phyloP scores from a whole-genome alignment of 2,329 filamentous ascomycete genomes.

The Colletotrichum echinochloae region DNA sequence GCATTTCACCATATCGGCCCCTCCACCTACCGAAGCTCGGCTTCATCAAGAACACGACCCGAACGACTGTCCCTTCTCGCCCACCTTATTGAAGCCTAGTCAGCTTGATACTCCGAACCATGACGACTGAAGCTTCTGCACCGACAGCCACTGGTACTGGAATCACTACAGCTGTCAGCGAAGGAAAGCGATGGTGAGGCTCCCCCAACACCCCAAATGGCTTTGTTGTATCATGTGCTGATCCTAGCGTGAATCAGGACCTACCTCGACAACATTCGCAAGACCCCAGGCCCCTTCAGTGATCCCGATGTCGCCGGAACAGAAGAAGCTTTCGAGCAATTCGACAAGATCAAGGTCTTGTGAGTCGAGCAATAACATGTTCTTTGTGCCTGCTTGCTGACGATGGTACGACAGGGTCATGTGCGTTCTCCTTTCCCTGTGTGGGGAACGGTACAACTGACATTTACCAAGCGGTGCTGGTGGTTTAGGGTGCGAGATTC shows the following conservation, averaged over 20 bases:
- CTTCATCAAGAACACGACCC: slow-evolving; percentile 22
- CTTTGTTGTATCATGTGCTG: slow-evolving; percentile 11
- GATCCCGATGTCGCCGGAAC: slow-evolving; percentile 67
- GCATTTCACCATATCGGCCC: slow-evolving; percentile 23
- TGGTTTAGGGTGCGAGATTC: slow-evolving; percentile 93
- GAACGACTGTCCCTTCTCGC: not conserved
- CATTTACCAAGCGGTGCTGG: slow-evolving; percentile 80
- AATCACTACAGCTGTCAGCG: slow-evolving; percentile 14
- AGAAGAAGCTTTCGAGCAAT: slow-evolving; percentile 64
- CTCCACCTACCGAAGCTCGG: slow-evolving; percentile 18
- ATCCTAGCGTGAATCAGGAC: slow-evolving; percentile 66
- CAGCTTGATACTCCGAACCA: not conserved
- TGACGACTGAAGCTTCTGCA: slow-evolving; percentile 20
- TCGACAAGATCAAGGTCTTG: slow-evolving; percentile 81
- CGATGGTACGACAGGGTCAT: slow-evolving; percentile 58
- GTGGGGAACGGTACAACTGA: slow-evolving; percentile 39
- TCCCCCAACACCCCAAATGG: not conserved
- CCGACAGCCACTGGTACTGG: slow-evolving; percentile 2
- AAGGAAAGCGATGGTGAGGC: slow-evolving; percentile 38
- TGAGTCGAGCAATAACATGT: slow-evolving; percentile 55
- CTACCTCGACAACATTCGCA: slow-evolving; percentile 85
- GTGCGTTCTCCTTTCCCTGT: slow-evolving; percentile 51
- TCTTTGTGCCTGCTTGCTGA: slow-evolving; percentile 38
- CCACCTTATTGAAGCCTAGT: slow-evolving; percentile 4
- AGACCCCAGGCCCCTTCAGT: slow-evolving; percentile 82